A percentile compares a stretch with the other conserved stretches of the same genome.
Evolutionary conservation across 805 yeast genomes (phyloP).

Genomic region (Candida schatavii): DNA sequence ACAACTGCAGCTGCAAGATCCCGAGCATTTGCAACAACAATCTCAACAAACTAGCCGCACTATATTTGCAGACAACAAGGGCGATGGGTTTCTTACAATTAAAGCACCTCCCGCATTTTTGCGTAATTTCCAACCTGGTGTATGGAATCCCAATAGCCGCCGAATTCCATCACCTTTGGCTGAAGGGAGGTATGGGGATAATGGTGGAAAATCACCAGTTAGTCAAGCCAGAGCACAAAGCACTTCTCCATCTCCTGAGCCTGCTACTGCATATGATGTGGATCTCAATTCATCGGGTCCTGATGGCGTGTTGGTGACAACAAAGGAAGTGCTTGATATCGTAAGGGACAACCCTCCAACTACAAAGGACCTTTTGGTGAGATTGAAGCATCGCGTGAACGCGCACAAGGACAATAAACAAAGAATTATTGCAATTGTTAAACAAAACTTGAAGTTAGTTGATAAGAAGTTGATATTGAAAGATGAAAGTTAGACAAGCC

Average conservation of each 20-base stretch:
- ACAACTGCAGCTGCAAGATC: slow-evolving; percentile 11
- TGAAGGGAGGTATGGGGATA: slow-evolving; percentile 19
- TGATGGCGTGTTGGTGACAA: slow-evolving; percentile 53
- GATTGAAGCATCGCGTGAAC: slow-evolving; percentile 59
- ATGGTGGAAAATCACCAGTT: slow-evolving; percentile 11
- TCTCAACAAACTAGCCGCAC: slow-evolving; percentile 10
- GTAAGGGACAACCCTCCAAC: slow-evolving; percentile 57
- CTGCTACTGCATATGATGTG: slow-evolving; percentile 6
- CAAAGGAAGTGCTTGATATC: slow-evolving; percentile 65
- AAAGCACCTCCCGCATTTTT: slow-evolving; percentile 63
- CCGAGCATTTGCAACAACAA: slow-evolving; percentile 3
- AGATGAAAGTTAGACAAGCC: slow-evolving; percentile 13
- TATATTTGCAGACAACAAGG: slow-evolving; percentile 25
- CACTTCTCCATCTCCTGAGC: slow-evolving; percentile 13
- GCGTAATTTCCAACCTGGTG: slow-evolving; percentile 69
- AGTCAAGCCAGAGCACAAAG: slow-evolving; percentile 13
- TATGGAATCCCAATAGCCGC: slow-evolving; percentile 73
- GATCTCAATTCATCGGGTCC: slow-evolving; percentile 38
- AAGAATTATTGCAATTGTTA: slow-evolving; percentile 56
- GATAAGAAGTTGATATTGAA: slow-evolving; percentile 46
- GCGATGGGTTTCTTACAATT: slow-evolving; percentile 50
- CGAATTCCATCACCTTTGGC: slow-evolving; percentile 26
- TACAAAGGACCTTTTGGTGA: slow-evolving; percentile 60
- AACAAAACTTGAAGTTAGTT: slow-evolving; percentile 53
- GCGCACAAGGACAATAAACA: slow-evolving; percentile 62